phyloP scores from a whole-genome alignment of 441 rosid genomes.

The Croton setiger region DNA sequence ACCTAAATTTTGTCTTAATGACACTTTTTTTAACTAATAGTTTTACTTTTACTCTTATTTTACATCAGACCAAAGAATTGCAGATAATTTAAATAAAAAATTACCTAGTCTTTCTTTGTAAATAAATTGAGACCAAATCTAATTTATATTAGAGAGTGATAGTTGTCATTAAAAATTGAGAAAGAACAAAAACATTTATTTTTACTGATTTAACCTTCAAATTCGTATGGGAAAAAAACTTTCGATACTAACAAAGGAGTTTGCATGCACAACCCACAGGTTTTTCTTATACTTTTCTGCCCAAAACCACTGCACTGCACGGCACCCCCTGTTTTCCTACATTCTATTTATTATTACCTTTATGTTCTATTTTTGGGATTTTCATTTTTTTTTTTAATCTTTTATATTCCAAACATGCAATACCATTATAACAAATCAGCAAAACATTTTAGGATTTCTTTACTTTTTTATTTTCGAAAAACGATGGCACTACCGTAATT shows the following conservation, averaged over 20 bases:
- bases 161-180: neutral
- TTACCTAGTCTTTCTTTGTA: too few species aligned
- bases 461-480: too few species aligned
- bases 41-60: too few species aligned
- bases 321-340: constrained; percentile 30
- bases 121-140: neutral
- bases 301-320: constrained; percentile 34
- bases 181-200: neutral
- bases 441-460: too few species aligned
- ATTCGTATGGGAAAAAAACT: neutral
- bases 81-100: too few species aligned
- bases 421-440: too few species aligned
- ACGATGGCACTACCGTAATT: neutral
- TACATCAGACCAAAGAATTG: too few species aligned
- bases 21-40: too few species aligned
- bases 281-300: neutral
- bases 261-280: neutral
- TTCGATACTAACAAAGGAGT: neutral
- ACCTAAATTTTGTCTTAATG: too few species aligned
- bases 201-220: neutral
- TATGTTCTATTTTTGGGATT: neutral
- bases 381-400: neutral
- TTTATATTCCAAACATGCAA: too few species aligned
- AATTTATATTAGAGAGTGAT: neutral
- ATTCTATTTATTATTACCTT: neutral